phyloP scores from a whole-genome alignment of 305 asterid species.

The Fraxinus ornus region DNA sequence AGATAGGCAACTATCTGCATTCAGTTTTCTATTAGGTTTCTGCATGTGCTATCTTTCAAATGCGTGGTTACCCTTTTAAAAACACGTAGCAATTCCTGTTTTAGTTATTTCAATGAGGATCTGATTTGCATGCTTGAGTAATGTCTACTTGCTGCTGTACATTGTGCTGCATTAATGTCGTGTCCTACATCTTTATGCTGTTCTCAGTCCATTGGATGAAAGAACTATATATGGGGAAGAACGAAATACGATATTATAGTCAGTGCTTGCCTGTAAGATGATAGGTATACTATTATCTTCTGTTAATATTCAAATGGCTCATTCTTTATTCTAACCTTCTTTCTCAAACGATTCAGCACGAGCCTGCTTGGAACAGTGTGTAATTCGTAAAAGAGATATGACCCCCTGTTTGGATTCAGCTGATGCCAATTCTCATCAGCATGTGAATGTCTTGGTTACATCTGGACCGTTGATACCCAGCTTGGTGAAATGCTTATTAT shows the following conservation, averaged over 20 bases:
- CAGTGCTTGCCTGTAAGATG: not conserved
- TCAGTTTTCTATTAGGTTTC: not conserved
- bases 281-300: not conserved
- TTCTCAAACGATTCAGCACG: slow-evolving; percentile 47
- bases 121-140: not conserved
- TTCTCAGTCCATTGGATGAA: not conserved
- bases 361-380: slow-evolving; percentile 82
- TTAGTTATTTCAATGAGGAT: not conserved
- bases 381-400: slow-evolving; percentile 41
- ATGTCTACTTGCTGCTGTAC: not conserved
- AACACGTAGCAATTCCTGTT: not conserved
- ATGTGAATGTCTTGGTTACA: slow-evolving; percentile 82
- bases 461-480: slow-evolving; percentile 92
- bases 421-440: slow-evolving; percentile 41
- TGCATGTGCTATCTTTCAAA: not conserved
- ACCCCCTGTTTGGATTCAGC: slow-evolving; percentile 30
- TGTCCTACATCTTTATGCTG: not conserved
- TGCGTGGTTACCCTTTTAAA: not conserved
- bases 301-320: not conserved
- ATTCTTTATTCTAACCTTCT: not conserved
- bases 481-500: slow-evolving; percentile 86
- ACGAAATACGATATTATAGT: not conserved
- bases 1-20: not conserved
- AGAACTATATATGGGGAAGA: not conserved
- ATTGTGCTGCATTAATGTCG: not conserved